Conservation (phyloP, 2,329 filamentous ascomycete species). For the Dothideomycetes sp. region DNA sequence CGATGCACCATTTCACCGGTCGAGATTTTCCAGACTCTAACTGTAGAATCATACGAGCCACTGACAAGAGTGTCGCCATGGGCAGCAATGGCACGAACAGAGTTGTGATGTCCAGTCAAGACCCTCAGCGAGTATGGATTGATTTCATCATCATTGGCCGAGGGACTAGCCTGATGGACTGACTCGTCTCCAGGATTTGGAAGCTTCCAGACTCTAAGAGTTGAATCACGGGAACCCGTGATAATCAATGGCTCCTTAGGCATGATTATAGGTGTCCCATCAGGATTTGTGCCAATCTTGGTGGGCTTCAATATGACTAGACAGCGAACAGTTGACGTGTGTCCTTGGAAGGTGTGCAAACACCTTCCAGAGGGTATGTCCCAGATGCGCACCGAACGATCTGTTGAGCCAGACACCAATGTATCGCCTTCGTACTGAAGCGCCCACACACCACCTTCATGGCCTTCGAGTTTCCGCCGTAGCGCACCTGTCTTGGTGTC, state of each 20-base stretch:
- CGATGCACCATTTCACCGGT: conserved; percentile 82
- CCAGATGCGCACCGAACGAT: conserved; percentile 98
- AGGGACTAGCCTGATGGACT: conserved; percentile 70
- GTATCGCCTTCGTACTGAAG: conserved; percentile 93
- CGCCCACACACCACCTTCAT: conserved; percentile 96
- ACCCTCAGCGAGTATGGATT: conserved; percentile 93
- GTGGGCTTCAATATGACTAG: conserved; percentile 87
- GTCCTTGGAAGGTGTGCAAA: conserved; percentile 92
- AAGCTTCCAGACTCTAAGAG: conserved; percentile 86
- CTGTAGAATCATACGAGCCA: conserved; percentile 91
- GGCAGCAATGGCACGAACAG: conserved; percentile 89
- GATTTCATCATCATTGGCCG: conserved; percentile 63
- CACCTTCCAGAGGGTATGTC: conserved; percentile 90
- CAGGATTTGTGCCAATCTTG: conserved; percentile 59
- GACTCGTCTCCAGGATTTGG: conserved; percentile 68
- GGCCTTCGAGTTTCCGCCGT: conserved; percentile 74
- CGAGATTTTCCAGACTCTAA: conserved; percentile 94
- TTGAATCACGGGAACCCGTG: conserved; percentile 90
- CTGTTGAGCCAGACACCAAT: conserved; percentile 89
- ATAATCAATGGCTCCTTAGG: conserved; percentile 94
- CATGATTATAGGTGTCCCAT: conserved; percentile 75
- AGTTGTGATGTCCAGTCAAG: conserved; percentile 79
- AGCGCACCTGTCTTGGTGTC: conserved; percentile 90
- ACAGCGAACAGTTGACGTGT: conserved; percentile 94
- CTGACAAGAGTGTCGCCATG: conserved; percentile 94